A percentile compares a stretch with the other conserved stretches of the same genome.
Conservation (phyloP, 2,329 filamentous ascomycete genomes). For the Albifimbria verrucaria region DNA sequence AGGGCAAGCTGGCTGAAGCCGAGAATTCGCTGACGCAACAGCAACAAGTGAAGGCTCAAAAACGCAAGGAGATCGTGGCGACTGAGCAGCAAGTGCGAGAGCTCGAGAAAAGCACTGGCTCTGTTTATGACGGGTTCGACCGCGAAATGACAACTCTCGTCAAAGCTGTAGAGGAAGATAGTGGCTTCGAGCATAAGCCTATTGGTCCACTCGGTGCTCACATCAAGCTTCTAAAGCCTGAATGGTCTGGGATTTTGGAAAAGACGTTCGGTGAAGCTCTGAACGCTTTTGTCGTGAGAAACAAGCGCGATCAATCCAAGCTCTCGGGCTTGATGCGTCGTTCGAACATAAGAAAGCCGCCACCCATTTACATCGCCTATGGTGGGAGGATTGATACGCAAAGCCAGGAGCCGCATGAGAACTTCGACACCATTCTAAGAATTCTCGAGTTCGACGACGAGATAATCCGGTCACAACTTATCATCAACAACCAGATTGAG, state of each 20-base stretch:
- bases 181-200: slow-evolving; percentile 66
- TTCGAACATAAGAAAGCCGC: slow-evolving; percentile 47
- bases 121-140: slow-evolving; percentile 63
- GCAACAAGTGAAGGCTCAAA: slow-evolving; percentile 32
- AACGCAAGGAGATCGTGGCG: slow-evolving; percentile 51
- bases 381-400: slow-evolving; percentile 30
- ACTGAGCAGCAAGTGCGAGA: slow-evolving; percentile 41
- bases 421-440: slow-evolving; percentile 74
- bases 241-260: slow-evolving; percentile 84
- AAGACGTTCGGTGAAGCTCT: slow-evolving; percentile 67
- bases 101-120: slow-evolving; percentile 56
- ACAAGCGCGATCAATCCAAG: slow-evolving; percentile 68
- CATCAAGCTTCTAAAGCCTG: slow-evolving; percentile 70
- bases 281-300: slow-evolving; percentile 78
- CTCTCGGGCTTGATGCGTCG: slow-evolving; percentile 64
- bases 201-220: slow-evolving; percentile 81
- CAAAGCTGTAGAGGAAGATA: slow-evolving; percentile 65
- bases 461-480: slow-evolving; percentile 72
- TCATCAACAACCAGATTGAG: slow-evolving; percentile 81
- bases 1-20: slow-evolving; percentile 27
- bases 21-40: slow-evolving; percentile 26
- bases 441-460: slow-evolving; percentile 80
- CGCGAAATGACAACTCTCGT: slow-evolving; percentile 61
- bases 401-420: slow-evolving; percentile 65
- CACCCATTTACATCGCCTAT: slow-evolving; percentile 36